phyloP scores from a whole-genome alignment of 306 rosid species.

The Rosa chinensis region DNA sequence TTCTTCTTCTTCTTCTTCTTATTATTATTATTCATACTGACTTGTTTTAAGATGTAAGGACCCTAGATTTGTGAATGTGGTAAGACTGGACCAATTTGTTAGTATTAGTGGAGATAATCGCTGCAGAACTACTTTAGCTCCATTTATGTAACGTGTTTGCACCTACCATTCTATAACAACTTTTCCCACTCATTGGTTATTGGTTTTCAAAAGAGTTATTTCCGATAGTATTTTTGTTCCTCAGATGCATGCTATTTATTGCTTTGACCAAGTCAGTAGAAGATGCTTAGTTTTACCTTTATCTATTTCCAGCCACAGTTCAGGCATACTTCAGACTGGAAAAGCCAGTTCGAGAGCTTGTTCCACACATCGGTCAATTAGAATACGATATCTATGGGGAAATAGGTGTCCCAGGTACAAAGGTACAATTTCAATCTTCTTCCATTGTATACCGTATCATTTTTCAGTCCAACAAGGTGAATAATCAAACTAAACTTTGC shows the following conservation, averaged over 20 bases:
- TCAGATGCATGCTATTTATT: neutral
- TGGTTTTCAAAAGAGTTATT: neutral
- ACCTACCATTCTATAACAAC: neutral
- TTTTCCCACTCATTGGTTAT: neutral
- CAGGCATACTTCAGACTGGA: slow-evolving; percentile 80
- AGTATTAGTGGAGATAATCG: neutral
- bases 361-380: slow-evolving; percentile 63
- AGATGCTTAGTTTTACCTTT: slow-evolving; percentile 14
- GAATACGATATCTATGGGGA: slow-evolving; percentile 76
- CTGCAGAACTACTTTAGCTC: neutral
- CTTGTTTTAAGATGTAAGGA: neutral
- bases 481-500: slow-evolving; percentile 29
- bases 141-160: neutral
- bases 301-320: slow-evolving; percentile 61
- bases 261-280: slow-evolving; percentile 2
- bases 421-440: slow-evolving; percentile 53
- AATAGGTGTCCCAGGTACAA: slow-evolving; percentile 66
- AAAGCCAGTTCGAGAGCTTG: slow-evolving; percentile 69
- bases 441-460: slow-evolving; percentile 11
- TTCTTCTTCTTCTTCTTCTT: neutral
- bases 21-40: neutral
- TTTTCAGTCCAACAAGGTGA: slow-evolving; percentile 13
- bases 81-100: neutral
- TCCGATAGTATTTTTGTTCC: neutral
- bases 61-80: neutral